Evolutionary conservation across 2,329 filamentous ascomycete species (phyloP).

Genomic region (Venturia oleaginea): DNA sequence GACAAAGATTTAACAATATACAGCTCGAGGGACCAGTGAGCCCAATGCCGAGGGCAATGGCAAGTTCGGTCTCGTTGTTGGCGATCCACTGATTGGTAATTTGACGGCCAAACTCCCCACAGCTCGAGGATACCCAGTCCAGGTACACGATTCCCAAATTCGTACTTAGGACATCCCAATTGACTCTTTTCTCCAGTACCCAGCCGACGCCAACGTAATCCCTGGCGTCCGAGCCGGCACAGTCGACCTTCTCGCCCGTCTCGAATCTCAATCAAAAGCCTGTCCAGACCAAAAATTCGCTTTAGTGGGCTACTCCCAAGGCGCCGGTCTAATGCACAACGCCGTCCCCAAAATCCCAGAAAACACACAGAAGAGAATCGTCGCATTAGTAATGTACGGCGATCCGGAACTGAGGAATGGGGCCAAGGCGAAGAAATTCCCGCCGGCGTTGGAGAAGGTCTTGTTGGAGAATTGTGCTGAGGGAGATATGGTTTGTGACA

Average conservation of each 20-base stretch:
- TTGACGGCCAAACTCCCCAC: not conserved
- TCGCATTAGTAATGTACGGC: constrained; percentile 12
- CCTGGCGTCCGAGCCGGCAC: constrained; percentile 1
- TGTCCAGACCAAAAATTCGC: constrained; percentile 14
- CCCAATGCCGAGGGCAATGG: constrained; percentile 10
- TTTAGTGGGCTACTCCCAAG: constrained; percentile 13
- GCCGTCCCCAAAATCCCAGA: constrained; percentile 7
- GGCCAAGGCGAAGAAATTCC: not conserved
- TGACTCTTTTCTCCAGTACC: too few species aligned
- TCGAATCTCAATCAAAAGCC: constrained; percentile 8
- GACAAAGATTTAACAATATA: not conserved
- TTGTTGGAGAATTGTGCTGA: constrained; percentile 12
- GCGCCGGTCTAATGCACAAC: constrained; percentile 11
- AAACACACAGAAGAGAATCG: not conserved
- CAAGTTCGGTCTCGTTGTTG: constrained; percentile 13
- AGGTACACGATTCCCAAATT: too few species aligned
- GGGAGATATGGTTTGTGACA: constrained; percentile 9
- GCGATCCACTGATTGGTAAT: constrained; percentile 12
- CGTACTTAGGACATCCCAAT: too few species aligned
- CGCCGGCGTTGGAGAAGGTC: not conserved
- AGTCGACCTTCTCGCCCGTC: constrained; percentile 3
- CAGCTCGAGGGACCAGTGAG: constrained; percentile 13
- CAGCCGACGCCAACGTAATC: constrained; percentile 1
- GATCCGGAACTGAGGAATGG: not conserved
- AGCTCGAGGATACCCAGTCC: constrained; percentile 11